phyloP scores from a whole-genome alignment of 1,139 yeast species.

The Arxiozyma bovina region DNA sequence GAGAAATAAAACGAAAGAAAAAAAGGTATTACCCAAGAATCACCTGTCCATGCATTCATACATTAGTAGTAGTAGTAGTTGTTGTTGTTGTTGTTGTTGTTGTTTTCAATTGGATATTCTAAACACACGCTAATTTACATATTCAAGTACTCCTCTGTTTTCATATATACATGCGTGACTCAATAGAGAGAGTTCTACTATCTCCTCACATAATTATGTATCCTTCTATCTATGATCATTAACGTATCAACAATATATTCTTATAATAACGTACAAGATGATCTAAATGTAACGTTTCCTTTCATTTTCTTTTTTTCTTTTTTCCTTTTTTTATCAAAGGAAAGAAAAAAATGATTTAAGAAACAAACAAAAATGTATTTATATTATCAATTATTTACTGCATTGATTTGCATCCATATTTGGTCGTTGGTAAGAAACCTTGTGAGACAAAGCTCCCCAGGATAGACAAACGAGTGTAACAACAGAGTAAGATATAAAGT shows the following conservation, averaged over 20 bases:
- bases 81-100: too few species aligned
- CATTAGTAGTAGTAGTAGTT: too few species aligned
- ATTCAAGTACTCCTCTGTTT: too few species aligned
- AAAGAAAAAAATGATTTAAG: conserved; percentile 1
- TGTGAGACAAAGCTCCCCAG: neutral
- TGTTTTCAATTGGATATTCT: too few species aligned
- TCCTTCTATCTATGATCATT: neutral
- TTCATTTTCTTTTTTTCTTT: too few species aligned
- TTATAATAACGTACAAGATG: neutral
- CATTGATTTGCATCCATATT: too few species aligned
- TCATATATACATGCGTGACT: too few species aligned
- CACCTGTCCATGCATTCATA: too few species aligned
- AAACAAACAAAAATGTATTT: conserved; percentile 1
- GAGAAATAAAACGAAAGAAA: too few species aligned
- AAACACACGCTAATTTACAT: too few species aligned
- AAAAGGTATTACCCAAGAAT: too few species aligned
- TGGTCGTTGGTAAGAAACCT: neutral
- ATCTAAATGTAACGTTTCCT: neutral
- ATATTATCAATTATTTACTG: neutral
- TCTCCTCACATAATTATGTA: neutral
- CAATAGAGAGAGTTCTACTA: neutral
- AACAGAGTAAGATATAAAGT: neutral
- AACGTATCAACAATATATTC: neutral
- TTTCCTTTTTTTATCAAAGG: neutral
- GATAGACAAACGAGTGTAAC: neutral